These are phyloP conservation scores for Pancytospora philotis DNA, from an alignment of 371 early-diverging fungal genomes.

Conservation along the genomic window DNA sequence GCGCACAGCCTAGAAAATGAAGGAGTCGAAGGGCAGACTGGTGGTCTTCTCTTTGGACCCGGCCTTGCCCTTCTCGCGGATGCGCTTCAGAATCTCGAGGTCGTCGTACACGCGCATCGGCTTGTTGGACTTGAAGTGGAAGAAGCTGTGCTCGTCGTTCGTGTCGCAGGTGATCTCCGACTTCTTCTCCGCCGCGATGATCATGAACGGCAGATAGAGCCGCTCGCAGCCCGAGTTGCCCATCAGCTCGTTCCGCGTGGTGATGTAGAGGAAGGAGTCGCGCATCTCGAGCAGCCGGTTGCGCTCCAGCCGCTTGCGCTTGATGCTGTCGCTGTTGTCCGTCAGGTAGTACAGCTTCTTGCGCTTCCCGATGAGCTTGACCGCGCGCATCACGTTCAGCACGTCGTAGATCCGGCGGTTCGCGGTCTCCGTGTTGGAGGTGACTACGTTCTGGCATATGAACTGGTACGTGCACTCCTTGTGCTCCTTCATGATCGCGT, in stretches of 20 bases:
- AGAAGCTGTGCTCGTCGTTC: slow-evolving; percentile 52
- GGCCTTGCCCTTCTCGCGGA: slow-evolving; percentile 11
- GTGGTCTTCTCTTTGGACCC: not conserved
- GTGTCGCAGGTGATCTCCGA: slow-evolving; percentile 47
- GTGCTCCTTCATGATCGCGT: slow-evolving; percentile 31
- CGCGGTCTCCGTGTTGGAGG: slow-evolving; percentile 39
- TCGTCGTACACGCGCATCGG: slow-evolving; percentile 47
- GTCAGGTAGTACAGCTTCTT: slow-evolving; percentile 36
- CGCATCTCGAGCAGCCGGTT: slow-evolving; percentile 44
- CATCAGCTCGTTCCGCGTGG: slow-evolving; percentile 23
- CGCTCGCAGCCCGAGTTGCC: slow-evolving; percentile 18
- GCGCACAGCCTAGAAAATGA: slow-evolving; percentile 23
- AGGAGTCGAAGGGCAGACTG: slow-evolving; percentile 1
- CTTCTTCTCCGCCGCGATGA: slow-evolving; percentile 36
- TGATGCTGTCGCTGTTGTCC: slow-evolving; percentile 17
- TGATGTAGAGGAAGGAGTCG: slow-evolving; percentile 36
- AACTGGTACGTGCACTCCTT: slow-evolving; percentile 40
- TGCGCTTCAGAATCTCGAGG: slow-evolving; percentile 43
- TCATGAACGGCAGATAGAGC: slow-evolving; percentile 51
- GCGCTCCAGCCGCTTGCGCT: slow-evolving; percentile 32
- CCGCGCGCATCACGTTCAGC: slow-evolving; percentile 52
- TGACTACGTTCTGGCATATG: slow-evolving; percentile 32
- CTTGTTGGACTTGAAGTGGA: slow-evolving; percentile 38
- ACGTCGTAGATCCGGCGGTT: slow-evolving; percentile 53
- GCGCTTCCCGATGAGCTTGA: slow-evolving; percentile 42